These are phyloP conservation scores for Plantago major DNA, from an alignment of 257 asterid species.

Conservation along the genomic window DNA sequence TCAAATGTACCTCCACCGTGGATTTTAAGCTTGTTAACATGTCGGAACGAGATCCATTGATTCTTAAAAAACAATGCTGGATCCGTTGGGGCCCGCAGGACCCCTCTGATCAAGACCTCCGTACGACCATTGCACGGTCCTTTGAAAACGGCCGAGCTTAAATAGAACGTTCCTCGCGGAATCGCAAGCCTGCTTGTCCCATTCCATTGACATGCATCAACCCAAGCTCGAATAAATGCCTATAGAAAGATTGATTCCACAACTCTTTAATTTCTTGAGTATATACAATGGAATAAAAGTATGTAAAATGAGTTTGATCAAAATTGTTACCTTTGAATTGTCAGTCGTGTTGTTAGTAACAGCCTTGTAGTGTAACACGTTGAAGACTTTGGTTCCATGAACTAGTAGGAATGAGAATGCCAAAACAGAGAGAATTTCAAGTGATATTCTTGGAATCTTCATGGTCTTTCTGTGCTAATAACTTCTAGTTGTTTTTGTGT, in stretches of 20 bases:
- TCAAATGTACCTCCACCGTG: slow-evolving; percentile 39
- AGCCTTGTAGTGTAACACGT: slow-evolving; percentile 16
- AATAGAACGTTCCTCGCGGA: slow-evolving; percentile 38
- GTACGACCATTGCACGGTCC: slow-evolving; percentile 42
- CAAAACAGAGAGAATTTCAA: not conserved
- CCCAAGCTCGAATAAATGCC: slow-evolving; percentile 51
- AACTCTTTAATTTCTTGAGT: too few relatives aligned
- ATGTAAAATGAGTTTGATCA: not conserved
- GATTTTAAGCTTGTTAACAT: slow-evolving; percentile 25
- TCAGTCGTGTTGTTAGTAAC: slow-evolving; percentile 21
- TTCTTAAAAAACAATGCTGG: slow-evolving; percentile 15
- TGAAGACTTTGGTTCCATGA: slow-evolving; percentile 19
- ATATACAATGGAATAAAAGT: not conserved
- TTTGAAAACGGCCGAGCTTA: slow-evolving; percentile 26
- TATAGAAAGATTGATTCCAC: not conserved
- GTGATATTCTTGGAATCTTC: slow-evolving; percentile 14
- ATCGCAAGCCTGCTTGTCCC: slow-evolving; percentile 29
- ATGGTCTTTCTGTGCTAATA: not conserved
- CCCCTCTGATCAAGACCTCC: slow-evolving; percentile 27
- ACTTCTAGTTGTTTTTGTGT: too few relatives aligned
- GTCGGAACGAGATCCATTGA: slow-evolving; percentile 39
- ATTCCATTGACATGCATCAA: slow-evolving; percentile 32
- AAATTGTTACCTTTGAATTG: slow-evolving; percentile 18
- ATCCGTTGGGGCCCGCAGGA: slow-evolving; percentile 26
- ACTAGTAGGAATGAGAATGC: not conserved